Conservation (phyloP, 2,329 filamentous ascomycete species). For the Fusarium guadeloupense region DNA sequence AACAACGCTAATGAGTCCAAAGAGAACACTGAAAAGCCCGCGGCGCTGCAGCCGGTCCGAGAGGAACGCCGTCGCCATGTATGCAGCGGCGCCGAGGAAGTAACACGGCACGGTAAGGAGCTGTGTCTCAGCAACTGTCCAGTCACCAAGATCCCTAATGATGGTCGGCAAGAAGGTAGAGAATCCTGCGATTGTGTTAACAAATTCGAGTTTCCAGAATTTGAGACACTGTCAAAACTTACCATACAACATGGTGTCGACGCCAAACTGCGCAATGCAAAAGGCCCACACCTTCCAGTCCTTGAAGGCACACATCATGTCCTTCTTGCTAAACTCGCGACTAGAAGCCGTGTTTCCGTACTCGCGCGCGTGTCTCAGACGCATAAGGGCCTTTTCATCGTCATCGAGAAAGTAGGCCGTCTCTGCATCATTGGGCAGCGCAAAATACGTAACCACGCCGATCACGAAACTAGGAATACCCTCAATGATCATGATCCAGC, state of each 20-base stretch:
- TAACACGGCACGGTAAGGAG: slow-evolving; percentile 84
- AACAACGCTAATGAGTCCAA: slow-evolving; percentile 69
- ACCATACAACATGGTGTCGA: slow-evolving; percentile 79
- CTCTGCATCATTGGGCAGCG: slow-evolving; percentile 51
- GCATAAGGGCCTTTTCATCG: slow-evolving; percentile 73
- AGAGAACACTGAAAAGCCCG: slow-evolving; percentile 70
- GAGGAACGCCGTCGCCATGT: slow-evolving; percentile 71
- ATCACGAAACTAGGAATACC: slow-evolving; percentile 54
- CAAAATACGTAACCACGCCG: slow-evolving; percentile 48
- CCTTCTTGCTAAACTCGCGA: slow-evolving; percentile 61
- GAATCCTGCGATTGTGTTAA: slow-evolving; percentile 60
- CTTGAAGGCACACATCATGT: slow-evolving; percentile 72
- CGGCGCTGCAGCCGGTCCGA: slow-evolving; percentile 75
- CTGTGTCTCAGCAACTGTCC: slow-evolving; percentile 73
- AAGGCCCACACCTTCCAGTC: slow-evolving; percentile 83
- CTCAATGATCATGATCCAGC: slow-evolving; percentile 73
- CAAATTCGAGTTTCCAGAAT: neutral
- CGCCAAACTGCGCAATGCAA: slow-evolving; percentile 74
- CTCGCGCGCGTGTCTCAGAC: slow-evolving; percentile 48
- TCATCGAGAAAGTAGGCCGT: slow-evolving; percentile 68
- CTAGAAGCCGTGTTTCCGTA: slow-evolving; percentile 60
- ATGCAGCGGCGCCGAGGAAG: slow-evolving; percentile 73
- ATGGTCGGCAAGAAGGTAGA: slow-evolving; percentile 83
- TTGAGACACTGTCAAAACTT: slow-evolving; percentile 2
- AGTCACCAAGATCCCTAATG: slow-evolving; percentile 72